These are phyloP conservation scores for Lipomyces kockii DNA, from an alignment of 805 yeast genomes.

Conservation along the genomic window DNA sequence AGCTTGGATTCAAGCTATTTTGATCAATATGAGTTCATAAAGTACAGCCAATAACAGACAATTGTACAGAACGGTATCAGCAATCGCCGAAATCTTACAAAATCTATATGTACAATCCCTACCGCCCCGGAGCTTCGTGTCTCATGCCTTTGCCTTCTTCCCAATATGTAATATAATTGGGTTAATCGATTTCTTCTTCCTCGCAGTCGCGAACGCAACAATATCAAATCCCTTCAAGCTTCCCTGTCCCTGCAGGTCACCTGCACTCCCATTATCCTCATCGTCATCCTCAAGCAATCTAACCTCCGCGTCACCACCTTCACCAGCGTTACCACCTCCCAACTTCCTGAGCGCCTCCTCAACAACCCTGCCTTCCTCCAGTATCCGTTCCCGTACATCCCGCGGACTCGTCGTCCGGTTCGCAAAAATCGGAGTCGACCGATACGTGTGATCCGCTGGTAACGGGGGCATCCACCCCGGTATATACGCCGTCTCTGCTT, in stretches of 20 bases:
- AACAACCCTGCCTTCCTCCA: slow-evolving; percentile 78
- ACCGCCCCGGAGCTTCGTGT: not conserved
- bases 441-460: slow-evolving; percentile 94
- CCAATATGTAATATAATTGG: slow-evolving; percentile 29
- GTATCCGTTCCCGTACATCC: slow-evolving; percentile 68
- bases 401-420: slow-evolving; percentile 70
- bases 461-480: slow-evolving; percentile 83
- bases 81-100: not conserved
- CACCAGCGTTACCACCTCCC: slow-evolving; percentile 41
- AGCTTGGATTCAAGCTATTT: not conserved
- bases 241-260: not conserved
- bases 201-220: slow-evolving; percentile 20
- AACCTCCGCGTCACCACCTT: slow-evolving; percentile 5
- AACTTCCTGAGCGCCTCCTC: slow-evolving; percentile 75
- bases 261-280: not conserved
- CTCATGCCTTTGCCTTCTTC: slow-evolving; percentile 17
- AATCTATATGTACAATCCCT: not conserved
- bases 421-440: slow-evolving; percentile 71
- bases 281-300: slow-evolving; percentile 9
- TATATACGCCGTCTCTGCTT: slow-evolving; percentile 50
- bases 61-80: not conserved
- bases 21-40: not conserved
- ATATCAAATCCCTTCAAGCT: slow-evolving; percentile 22
- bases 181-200: slow-evolving; percentile 22
- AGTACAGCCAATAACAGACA: not conserved